Evolutionary conservation across 2,329 filamentous ascomycete species (phyloP), one percentile per base, ranked within the genome.

Genomic region (Colletotrichum zoysiae): DNA sequence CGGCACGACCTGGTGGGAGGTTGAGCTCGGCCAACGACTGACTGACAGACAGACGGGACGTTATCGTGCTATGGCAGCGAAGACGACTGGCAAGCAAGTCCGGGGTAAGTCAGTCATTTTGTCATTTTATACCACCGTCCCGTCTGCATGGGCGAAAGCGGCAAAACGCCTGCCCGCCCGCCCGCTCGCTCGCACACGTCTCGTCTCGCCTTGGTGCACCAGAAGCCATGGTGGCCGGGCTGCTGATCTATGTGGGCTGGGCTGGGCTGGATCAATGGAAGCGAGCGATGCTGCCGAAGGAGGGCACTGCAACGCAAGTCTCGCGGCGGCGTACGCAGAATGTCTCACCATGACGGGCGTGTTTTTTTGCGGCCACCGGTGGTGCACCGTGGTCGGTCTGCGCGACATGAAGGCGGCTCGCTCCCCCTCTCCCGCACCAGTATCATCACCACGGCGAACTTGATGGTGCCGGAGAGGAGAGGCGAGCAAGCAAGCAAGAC

Each of bases 341-440:
- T 71, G 69, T 71, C 65, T 69, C 69, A 71, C 46, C 38, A 63
- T 23, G 69, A 48, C 65, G 69, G 69, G 51, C 65, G 65, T 58
- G 38, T 16, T 33, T 67, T 67, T 38, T 53, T 23, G 57, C 57
- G 14, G 44, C 64, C 64, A 51, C 7, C 57, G n/a, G 58, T 61
- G 30, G 44, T 50, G 26, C 57, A 38, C 68, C 50, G 30, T 67
- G 23, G 48, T 35, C 40, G 4, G 50, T 42, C 33, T n/a, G 50
- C 38, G 56, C 30, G n/a, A 61, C 58, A 7, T 38, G 30, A 16
- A 35, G 18, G 20, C 18, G 35, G 35, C 35, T 11, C 26, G n/a
- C n/a, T n/a, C n/a, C 9, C 9, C 9, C 35, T 30, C 8, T 38
- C 33, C 44, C 26, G 33, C 12, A 33, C 35, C 44, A 51, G 30